A percentile compares a stretch with the other conserved stretches of the same genome.
phyloP scores from a whole-genome alignment of 306 rosid genomes.

The Echinosophora koreensis region DNA sequence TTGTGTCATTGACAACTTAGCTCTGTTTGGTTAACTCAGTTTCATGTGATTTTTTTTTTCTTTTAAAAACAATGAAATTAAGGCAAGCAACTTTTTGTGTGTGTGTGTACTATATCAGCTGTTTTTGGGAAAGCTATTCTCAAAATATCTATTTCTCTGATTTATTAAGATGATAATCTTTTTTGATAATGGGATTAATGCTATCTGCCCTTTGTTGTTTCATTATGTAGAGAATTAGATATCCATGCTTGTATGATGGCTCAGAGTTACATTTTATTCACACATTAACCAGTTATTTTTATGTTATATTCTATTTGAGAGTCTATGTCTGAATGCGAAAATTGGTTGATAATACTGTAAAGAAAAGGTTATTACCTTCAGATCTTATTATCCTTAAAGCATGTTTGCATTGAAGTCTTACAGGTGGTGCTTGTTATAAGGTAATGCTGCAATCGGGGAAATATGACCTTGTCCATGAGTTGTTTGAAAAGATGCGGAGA shows the following conservation, averaged over 20 bases:
- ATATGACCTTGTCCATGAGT: conserved; percentile 78
- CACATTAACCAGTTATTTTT: conserved; percentile 19
- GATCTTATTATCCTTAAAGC: conserved; percentile 50
- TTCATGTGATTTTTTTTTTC: not conserved
- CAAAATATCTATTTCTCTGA: conserved; percentile 10
- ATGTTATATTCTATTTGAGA: conserved; percentile 37
- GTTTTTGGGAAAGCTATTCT: conserved; percentile 19
- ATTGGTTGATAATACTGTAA: conserved; percentile 25
- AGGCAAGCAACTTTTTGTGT: not conserved
- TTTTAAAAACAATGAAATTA: not conserved
- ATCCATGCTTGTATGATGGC: conserved; percentile 21
- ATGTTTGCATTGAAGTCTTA: conserved; percentile 57
- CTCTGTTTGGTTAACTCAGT: conserved; percentile 22
- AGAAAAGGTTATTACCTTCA: conserved; percentile 38
- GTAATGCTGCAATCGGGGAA: conserved; percentile 89
- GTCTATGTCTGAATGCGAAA: conserved; percentile 37
- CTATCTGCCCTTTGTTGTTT: conserved; percentile 8
- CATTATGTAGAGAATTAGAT: conserved; percentile 19
- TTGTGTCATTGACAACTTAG: conserved; percentile 15
- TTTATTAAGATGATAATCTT: conserved; percentile 5
- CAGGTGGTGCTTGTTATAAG: conserved; percentile 69
- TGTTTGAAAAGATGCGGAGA: conserved; percentile 76
- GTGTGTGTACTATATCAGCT: conserved; percentile 1
- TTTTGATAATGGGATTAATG: conserved; percentile 36
- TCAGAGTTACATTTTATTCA: conserved; percentile 28